Percentiles rank a stretch among this genome's conserved stretches.
Evolutionary conservation across 495 filamentous ascomycete genomes (phyloP).

Genomic region (Talaromyces proteolyticus): DNA sequence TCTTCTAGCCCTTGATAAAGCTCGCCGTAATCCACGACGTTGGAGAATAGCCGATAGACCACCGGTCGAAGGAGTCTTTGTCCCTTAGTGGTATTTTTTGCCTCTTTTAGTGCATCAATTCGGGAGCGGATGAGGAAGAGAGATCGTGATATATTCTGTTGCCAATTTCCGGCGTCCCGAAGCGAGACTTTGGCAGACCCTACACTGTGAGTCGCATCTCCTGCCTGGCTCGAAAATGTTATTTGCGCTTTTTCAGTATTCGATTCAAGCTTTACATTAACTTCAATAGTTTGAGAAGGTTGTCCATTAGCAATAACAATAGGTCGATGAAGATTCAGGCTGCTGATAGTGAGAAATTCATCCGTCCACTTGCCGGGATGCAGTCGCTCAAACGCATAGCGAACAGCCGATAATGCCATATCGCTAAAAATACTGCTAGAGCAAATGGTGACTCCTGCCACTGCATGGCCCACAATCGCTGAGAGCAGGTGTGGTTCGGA

Average conservation of each 20-base stretch:
- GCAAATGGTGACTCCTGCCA: constrained; percentile 13
- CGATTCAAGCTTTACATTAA: neutral
- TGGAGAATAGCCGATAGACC: constrained; percentile 21
- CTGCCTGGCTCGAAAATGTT: neutral
- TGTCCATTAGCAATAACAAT: neutral
- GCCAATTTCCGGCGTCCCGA: neutral
- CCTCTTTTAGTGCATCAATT: neutral
- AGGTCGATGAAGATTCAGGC: constrained; percentile 35
- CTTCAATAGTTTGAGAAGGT: neutral
- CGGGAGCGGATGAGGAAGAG: neutral
- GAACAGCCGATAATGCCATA: constrained; percentile 56
- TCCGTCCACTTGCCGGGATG: constrained; percentile 33
- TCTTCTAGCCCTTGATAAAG: constrained; percentile 20
- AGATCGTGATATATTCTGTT: neutral
- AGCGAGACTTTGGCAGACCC: neutral
- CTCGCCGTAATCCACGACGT: constrained; percentile 22
- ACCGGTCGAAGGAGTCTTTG: constrained; percentile 53
- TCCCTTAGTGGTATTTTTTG: constrained; percentile 18
- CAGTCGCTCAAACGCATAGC: constrained; percentile 38
- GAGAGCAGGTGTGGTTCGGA: constrained; percentile 10
- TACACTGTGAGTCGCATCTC: neutral
- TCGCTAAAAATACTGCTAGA: constrained; percentile 23
- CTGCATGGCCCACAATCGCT: constrained; percentile 16
- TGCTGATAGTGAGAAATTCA: constrained; percentile 40
- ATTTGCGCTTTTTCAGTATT: neutral